These are phyloP conservation scores for Botrytis medusae DNA, from an alignment of 2,329 filamentous ascomycete genomes.

Conservation along the genomic window DNA sequence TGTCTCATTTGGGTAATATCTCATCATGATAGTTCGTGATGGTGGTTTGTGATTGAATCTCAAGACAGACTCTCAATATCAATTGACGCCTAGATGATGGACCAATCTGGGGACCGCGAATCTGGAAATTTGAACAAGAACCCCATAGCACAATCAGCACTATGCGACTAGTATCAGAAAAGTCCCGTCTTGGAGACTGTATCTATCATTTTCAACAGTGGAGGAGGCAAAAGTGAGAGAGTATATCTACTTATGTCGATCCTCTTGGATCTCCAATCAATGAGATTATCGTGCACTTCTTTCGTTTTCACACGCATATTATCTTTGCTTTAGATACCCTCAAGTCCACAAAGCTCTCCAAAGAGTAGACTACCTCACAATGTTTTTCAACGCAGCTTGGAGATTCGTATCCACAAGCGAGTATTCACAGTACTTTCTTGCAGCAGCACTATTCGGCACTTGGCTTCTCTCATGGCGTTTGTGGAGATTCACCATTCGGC, in stretches of 20 bases:
- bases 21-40: slow-evolving; percentile 3
- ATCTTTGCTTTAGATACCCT: background rate
- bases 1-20: background rate
- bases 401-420: slow-evolving; percentile 2
- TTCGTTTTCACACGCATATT: background rate
- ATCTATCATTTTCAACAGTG: background rate
- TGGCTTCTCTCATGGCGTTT: slow-evolving; percentile 16
- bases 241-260: slow-evolving; percentile 10
- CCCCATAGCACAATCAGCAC: background rate
- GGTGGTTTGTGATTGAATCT: background rate
- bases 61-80: background rate
- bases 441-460: background rate
- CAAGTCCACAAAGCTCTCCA: background rate
- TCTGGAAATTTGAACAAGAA: background rate
- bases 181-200: background rate
- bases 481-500: slow-evolving; percentile 18
- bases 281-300: background rate
- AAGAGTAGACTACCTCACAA: background rate
- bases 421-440: background rate
- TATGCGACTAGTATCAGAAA: background rate
- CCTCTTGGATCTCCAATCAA: background rate
- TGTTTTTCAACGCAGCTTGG: slow-evolving; percentile 1
- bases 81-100: background rate
- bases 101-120: background rate
- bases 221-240: background rate